A percentile compares a stretch with the other conserved stretches of the same genome.
Evolutionary conservation across 2,329 filamentous ascomycete species (phyloP).

Genomic region (Exophiala alcalophila): DNA sequence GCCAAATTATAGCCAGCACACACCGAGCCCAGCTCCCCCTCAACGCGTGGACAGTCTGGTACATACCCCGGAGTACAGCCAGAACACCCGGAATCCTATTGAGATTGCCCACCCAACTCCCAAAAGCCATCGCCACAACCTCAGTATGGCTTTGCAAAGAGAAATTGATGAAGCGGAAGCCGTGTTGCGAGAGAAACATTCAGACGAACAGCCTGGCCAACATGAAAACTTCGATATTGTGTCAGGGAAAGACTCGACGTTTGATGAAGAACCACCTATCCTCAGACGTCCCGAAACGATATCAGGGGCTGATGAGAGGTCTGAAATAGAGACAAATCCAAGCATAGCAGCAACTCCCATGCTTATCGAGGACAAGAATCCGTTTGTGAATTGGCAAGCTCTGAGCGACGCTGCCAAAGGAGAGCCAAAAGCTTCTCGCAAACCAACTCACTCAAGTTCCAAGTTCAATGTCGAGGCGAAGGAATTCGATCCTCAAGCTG

Average conservation of each 20-base stretch:
- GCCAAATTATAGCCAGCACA: constrained; percentile 49
- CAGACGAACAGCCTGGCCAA: constrained; percentile 28
- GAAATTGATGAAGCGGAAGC: constrained; percentile 81
- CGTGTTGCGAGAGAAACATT: constrained; percentile 36
- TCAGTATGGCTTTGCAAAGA: constrained; percentile 74
- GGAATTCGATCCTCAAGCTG: constrained; percentile 64
- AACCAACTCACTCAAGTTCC: constrained; percentile 57
- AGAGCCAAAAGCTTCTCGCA: constrained; percentile 30
- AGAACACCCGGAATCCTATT: constrained; percentile 35
- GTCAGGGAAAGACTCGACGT: constrained; percentile 28
- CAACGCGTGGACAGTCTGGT: constrained; percentile 16
- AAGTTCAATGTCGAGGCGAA: constrained; percentile 86
- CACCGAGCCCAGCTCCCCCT: constrained; percentile 19
- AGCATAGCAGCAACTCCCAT: constrained; percentile 67
- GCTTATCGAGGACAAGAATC: constrained; percentile 41
- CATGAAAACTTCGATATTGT: constrained; percentile 26
- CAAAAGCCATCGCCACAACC: constrained; percentile 65
- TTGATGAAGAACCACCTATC: constrained; percentile 36
- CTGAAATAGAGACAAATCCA: constrained; percentile 67
- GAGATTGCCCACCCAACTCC: constrained; percentile 62
- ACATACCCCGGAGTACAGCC: constrained; percentile 20
- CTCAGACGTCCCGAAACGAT: constrained; percentile 29
- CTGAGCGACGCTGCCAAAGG: constrained; percentile 26
- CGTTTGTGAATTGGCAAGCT: constrained; percentile 26
- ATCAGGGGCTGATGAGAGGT: constrained; percentile 26